A percentile compares a stretch with the other conserved stretches of the same genome.
Conservation (phyloP, 1,284 basidiomycete genomes). For the Psilocybe mexicana region DNA sequence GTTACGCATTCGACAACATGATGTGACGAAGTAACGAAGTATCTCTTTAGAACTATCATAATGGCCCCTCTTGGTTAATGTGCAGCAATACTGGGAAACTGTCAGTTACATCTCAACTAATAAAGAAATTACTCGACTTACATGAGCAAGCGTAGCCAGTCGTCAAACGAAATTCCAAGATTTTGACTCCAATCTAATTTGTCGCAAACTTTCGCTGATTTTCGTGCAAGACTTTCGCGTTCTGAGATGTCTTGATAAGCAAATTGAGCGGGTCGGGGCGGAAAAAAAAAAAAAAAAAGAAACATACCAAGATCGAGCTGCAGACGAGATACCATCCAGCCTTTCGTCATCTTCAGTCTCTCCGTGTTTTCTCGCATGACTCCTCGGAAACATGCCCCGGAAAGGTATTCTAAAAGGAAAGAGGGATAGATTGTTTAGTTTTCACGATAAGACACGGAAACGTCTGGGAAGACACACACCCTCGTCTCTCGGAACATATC, state of each 20-base stretch:
- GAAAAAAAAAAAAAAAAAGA: not conserved
- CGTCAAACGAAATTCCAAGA: constrained; percentile 80
- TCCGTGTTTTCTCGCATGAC: constrained; percentile 41
- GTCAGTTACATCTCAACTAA: not conserved
- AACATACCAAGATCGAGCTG: constrained; percentile 70
- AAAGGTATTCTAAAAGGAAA: constrained; percentile 45
- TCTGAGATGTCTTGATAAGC: constrained; percentile 34
- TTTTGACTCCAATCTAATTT: constrained; percentile 43
- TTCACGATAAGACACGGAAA: too few species aligned
- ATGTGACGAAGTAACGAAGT: constrained; percentile 62
- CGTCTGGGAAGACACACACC: constrained; percentile 46
- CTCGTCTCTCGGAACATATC: constrained; percentile 88
- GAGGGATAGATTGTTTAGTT: not conserved
- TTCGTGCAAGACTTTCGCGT: constrained; percentile 43
- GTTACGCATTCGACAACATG: constrained; percentile 76
- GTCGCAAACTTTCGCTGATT: constrained; percentile 35
- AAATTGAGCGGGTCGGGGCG: too few species aligned
- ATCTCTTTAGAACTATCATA: constrained; percentile 78
- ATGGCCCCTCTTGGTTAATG: constrained; percentile 67
- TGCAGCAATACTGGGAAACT: constrained; percentile 76
- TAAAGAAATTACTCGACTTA: constrained; percentile 53
- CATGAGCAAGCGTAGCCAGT: constrained; percentile 86
- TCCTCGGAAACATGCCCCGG: constrained; percentile 65
- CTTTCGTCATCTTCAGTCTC: constrained; percentile 64
- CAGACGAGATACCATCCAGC: constrained; percentile 73